Conservation (phyloP, 306 rosid species). For the Mimosa pudica region DNA sequence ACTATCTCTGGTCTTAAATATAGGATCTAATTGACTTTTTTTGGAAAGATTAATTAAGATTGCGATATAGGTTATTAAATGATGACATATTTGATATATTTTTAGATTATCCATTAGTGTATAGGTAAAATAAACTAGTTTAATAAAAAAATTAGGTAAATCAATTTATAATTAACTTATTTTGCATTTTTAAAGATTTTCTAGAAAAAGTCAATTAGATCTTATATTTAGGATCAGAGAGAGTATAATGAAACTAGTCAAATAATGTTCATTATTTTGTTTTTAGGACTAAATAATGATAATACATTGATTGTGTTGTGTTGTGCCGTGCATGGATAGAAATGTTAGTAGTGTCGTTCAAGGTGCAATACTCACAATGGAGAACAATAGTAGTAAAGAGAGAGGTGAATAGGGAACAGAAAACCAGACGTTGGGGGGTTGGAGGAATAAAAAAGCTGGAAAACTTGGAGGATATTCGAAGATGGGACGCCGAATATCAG, state of each 20-base stretch:
- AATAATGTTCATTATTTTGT: background rate
- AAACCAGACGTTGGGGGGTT: background rate
- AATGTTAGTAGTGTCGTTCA: background rate
- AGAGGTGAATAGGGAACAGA: background rate
- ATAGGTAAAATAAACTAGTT: too few species aligned
- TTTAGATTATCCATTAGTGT: too few species aligned
- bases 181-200: too few species aligned
- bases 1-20: too few species aligned
- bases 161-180: too few species aligned
- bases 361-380: background rate
- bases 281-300: background rate
- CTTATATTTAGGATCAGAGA: too few species aligned
- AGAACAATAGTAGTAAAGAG: constrained; percentile 41
- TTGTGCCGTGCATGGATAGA: background rate
- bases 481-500: background rate
- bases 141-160: too few species aligned
- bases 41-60: too few species aligned
- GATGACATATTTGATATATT: too few species aligned
- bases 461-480: background rate
- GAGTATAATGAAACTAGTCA: background rate
- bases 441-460: constrained; percentile 19
- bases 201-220: too few species aligned
- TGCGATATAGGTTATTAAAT: too few species aligned
- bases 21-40: too few species aligned
- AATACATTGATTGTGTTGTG: background rate